Evolutionary conservation across 2,329 filamentous ascomycete genomes (phyloP).

Genomic region (Arthrinium phaeospermum): DNA sequence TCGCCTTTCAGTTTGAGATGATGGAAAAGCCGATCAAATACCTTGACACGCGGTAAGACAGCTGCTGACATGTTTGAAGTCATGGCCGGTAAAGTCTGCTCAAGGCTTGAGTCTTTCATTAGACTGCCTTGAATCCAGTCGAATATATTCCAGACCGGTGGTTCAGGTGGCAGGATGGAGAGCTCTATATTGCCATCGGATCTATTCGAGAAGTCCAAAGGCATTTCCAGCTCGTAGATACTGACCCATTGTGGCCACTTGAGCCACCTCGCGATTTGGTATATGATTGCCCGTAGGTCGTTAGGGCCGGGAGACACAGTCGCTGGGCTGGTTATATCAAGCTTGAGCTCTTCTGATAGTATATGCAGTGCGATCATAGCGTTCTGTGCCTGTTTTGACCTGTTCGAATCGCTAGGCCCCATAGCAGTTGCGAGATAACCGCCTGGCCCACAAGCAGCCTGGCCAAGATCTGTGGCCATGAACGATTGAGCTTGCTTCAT

Average conservation of each 20-base stretch:
- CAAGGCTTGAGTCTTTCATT: conserved; percentile 32
- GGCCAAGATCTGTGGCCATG: conserved; percentile 63
- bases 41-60: conserved; percentile 69
- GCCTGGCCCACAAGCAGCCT: conserved; percentile 54
- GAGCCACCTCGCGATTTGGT: conserved; percentile 84
- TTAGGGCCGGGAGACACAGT: conserved; percentile 49
- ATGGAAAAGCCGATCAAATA: conserved; percentile 72
- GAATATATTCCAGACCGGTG: conserved; percentile 47
- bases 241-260: conserved; percentile 64
- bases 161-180: conserved; percentile 30
- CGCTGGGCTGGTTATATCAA: conserved; percentile 65
- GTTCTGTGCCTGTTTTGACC: conserved; percentile 67
- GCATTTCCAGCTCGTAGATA: conserved; percentile 59
- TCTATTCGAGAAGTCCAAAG: conserved; percentile 46
- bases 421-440: conserved; percentile 71
- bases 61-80: conserved; percentile 33
- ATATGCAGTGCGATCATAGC: conserved; percentile 81
- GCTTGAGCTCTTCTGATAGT: conserved; percentile 86
- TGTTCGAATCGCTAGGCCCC: conserved; percentile 57
- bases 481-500: conserved; percentile 70
- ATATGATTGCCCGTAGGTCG: conserved; percentile 73
- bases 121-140: conserved; percentile 60
- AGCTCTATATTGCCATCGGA: conserved; percentile 20
- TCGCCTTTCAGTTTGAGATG: conserved; percentile 56
- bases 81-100: conserved; percentile 28